phyloP scores from a whole-genome alignment of 768 basidiomycete genomes.

The Amyloporia xantha region DNA sequence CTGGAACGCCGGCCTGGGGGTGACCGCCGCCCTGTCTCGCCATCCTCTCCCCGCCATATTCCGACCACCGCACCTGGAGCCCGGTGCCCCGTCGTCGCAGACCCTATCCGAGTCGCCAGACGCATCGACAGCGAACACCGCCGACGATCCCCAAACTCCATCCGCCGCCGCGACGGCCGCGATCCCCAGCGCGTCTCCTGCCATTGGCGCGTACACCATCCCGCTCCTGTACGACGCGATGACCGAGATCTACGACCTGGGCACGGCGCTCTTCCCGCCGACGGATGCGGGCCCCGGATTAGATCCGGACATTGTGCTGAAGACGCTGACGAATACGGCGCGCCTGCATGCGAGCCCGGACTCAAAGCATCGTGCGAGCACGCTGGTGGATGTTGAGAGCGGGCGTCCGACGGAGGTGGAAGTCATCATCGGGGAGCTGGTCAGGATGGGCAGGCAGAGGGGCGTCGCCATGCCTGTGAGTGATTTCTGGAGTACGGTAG shows the following conservation, averaged over 20 bases:
- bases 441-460: constrained; percentile 41
- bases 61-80: constrained; percentile 35
- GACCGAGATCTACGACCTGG: constrained; percentile 39
- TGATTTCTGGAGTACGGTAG: neutral
- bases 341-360: constrained; percentile 35
- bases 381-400: constrained; percentile 52
- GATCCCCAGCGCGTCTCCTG: constrained; percentile 17
- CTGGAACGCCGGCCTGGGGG: constrained; percentile 55
- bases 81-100: constrained; percentile 27
- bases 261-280: constrained; percentile 42
- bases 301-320: constrained; percentile 36
- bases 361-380: constrained; percentile 47
- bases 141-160: neutral
- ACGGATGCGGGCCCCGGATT: constrained; percentile 37
- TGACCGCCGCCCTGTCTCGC: constrained; percentile 44
- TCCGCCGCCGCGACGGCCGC: neutral
- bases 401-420: constrained; percentile 61
- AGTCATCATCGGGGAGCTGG: constrained; percentile 56
- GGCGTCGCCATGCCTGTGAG: constrained; percentile 46
- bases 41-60: constrained; percentile 46
- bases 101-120: neutral
- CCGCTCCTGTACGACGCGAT: constrained; percentile 41
- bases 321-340: constrained; percentile 33
- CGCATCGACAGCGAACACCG: neutral
- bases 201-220: constrained; percentile 37